Evolutionary conservation across 2,329 filamentous ascomycete species (phyloP), one percentile per base, ranked within the genome.

Genomic region (Paracamarosporium sp.): DNA sequence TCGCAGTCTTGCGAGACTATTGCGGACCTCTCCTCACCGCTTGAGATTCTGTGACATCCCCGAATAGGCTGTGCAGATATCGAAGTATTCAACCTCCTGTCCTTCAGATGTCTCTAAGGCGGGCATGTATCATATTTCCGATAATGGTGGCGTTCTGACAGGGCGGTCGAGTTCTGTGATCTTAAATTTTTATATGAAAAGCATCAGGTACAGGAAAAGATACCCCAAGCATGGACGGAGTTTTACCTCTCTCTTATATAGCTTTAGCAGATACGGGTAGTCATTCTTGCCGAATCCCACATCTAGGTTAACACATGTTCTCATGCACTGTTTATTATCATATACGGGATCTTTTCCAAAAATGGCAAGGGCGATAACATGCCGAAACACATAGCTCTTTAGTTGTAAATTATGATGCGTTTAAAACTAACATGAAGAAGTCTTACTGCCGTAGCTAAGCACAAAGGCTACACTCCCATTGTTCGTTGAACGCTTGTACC

Each of bases 1-100:
- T 98, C 45, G 90, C 90, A 25, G 85, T 95, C 12, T 84, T 98
- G 65, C 84, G 91, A 61, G 95, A 99, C 61, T 82, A 72, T 47
- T 62, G 67, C 17, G 72, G 73, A 7, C 70, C 74, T 0, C 40
- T 76, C 31, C 50, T 69, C n/a, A 69, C 69, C 7, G 57, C 61
- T 7, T 60, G 50, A 54, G 13, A 12, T n/a, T 17, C 15, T 11
- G 12, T 36, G 4, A 5, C 33, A 20, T 25, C 15, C 15, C 15
- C 2, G 24, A 30, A 13, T 12, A 25, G 13, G 40, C 22, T n/a
- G 15, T 13, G n/a, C 1, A 27, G 40, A 5, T 6, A 12, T 43
- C 24, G 7, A 12, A 25, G 20, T 20, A 17, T 17, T 38, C n/a
- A 17, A 43, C 25, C 13, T 11, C 11, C 9, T 43, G 11, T 15